Conservation (phyloP, 1,284 basidiomycete species). For the Apiotrichum veenhuisii region DNA sequence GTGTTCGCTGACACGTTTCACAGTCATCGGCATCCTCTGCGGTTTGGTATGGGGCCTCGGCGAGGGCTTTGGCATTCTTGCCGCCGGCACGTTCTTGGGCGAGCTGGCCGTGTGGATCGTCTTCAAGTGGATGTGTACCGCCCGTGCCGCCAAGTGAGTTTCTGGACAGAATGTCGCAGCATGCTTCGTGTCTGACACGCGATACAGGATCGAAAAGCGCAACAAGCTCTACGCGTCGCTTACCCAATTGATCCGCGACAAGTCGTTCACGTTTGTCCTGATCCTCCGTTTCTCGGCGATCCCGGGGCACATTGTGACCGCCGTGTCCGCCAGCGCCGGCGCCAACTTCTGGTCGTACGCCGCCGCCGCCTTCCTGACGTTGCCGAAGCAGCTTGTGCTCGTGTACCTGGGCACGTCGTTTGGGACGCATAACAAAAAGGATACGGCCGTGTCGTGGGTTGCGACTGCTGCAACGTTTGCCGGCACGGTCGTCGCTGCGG, state of each 20-base stretch:
- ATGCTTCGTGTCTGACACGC: background rate
- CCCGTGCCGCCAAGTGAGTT: slow-evolving; percentile 37
- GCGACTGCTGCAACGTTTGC: slow-evolving; percentile 35
- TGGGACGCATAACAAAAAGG: slow-evolving; percentile 28
- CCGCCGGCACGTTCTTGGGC: slow-evolving; percentile 44
- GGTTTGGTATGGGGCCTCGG: slow-evolving; percentile 44
- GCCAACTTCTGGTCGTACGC: slow-evolving; percentile 43
- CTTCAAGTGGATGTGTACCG: slow-evolving; percentile 43
- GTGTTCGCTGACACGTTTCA: too few species aligned
- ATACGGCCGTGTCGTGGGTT: slow-evolving; percentile 37
- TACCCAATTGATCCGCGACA: slow-evolving; percentile 44
- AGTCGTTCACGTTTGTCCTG: slow-evolving; percentile 46
- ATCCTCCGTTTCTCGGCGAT: slow-evolving; percentile 45
- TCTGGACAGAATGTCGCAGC: background rate
- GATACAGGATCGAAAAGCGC: slow-evolving; percentile 36
- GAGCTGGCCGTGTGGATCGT: slow-evolving; percentile 43
- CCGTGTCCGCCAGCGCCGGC: slow-evolving; percentile 42
- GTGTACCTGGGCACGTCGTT: slow-evolving; percentile 45
- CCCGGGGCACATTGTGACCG: slow-evolving; percentile 45
- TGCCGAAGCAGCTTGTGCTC: slow-evolving; percentile 45
- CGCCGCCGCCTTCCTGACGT: slow-evolving; percentile 41
- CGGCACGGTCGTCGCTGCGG: slow-evolving; percentile 42
- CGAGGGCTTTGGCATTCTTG: slow-evolving; percentile 41
- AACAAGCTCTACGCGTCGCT: slow-evolving; percentile 43
- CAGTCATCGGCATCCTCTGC: slow-evolving; percentile 41